Evolutionary conservation across 768 basidiomycete species (phyloP).

Genomic region (Trametes cingulata): DNA sequence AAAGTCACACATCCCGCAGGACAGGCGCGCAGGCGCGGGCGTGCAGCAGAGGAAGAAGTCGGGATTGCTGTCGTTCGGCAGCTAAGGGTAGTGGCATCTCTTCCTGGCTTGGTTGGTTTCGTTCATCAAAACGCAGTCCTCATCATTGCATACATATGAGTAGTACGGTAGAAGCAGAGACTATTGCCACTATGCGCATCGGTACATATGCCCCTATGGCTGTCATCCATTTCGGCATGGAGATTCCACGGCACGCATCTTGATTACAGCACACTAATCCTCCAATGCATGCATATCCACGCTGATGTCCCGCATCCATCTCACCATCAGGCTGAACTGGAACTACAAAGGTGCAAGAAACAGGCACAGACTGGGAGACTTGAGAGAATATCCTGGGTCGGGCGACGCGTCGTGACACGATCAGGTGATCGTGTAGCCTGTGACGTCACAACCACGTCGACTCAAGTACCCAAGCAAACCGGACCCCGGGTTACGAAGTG

Average conservation of each 20-base stretch:
- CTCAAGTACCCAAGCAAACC: no score
- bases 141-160: background rate
- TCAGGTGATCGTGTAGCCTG: constrained; percentile 1
- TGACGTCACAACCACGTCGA: background rate
- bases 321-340: no score
- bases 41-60: constrained; percentile 31
- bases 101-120: background rate
- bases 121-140: background rate
- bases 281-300: background rate
- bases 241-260: no score
- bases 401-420: background rate
- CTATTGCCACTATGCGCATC: background rate
- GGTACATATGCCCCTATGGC: background rate
- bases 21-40: constrained; percentile 61
- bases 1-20: constrained; percentile 62
- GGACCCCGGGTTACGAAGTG: no score
- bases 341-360: no score
- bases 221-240: background rate
- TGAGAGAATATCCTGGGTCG: no score
- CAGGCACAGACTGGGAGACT: no score
- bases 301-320: no score
- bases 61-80: background rate
- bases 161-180: constrained; percentile 2
- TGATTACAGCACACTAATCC: background rate
- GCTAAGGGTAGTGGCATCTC: no score